Conservation (phyloP, 2,329 filamentous ascomycete genomes). For the Davidsoniella virescens region DNA sequence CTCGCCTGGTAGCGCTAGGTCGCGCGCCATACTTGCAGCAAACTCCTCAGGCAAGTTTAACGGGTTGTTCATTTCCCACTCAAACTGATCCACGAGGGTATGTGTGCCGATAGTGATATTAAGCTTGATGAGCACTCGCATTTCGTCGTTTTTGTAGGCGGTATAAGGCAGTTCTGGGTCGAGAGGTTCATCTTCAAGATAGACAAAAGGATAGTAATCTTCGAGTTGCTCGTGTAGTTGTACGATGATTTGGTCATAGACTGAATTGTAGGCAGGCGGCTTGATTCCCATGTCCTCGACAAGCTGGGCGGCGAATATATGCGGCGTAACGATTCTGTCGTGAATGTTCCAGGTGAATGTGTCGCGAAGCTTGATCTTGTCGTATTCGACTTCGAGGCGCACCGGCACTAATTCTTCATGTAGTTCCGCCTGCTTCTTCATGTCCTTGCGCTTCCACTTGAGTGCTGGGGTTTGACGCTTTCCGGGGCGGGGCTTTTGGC, state of each 20-base stretch:
- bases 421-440: conserved; percentile 73
- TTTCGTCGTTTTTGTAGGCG: conserved; percentile 97
- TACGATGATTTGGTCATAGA: conserved; percentile 41
- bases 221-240: conserved; percentile 80
- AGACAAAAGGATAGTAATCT: conserved; percentile 87
- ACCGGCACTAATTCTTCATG: conserved; percentile 84
- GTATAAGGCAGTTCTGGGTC: conserved; percentile 81
- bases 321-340: conserved; percentile 64
- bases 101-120: conserved; percentile 95
- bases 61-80: conserved; percentile 97
- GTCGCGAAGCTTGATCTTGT: conserved; percentile 88
- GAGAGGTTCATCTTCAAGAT: conserved; percentile 74
- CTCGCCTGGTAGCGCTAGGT: conserved; percentile 82
- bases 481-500: conserved; percentile 58
- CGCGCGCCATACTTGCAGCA: conserved; percentile 71
- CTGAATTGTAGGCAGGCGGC: conserved; percentile 45
- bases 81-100: conserved; percentile 90
- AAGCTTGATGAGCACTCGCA: conserved; percentile 88
- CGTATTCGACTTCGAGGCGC: conserved; percentile 82
- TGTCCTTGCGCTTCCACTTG: conserved; percentile 62
- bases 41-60: conserved; percentile 91
- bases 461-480: conserved; percentile 58
- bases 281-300: conserved; percentile 81
- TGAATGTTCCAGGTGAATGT: conserved; percentile 98
- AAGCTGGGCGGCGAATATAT: conserved; percentile 75